A percentile compares a stretch with the other conserved stretches of the same genome.
Evolutionary conservation across 148 eudicot genomes (phyloP).

Genomic region (Amaranthus hypochondriacus): DNA sequence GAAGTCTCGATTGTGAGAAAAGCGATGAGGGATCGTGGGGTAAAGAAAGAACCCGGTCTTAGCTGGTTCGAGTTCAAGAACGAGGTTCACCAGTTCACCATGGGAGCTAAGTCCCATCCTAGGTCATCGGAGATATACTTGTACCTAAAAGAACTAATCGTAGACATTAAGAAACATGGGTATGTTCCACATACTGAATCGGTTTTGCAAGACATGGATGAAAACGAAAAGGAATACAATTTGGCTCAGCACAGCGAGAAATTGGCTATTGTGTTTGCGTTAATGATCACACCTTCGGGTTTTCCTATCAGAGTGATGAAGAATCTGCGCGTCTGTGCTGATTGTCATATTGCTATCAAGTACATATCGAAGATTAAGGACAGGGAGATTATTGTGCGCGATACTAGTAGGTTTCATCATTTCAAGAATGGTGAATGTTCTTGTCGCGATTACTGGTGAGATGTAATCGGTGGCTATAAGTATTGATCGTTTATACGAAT

Average conservation of each 20-base stretch:
- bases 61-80: conserved; percentile 85
- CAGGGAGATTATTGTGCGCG: conserved; percentile 72
- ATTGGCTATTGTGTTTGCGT: conserved; percentile 72
- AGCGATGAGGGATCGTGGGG: conserved; percentile 56
- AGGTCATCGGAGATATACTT: conserved; percentile 43
- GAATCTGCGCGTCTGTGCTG: conserved; percentile 70
- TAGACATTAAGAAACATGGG: conserved; percentile 55
- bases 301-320: conserved; percentile 79
- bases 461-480: not conserved
- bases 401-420: conserved; percentile 44
- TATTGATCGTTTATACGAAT: not conserved
- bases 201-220: conserved; percentile 72
- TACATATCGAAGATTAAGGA: conserved; percentile 55
- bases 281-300: conserved; percentile 67
- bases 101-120: conserved; percentile 66
- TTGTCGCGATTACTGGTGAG: conserved; percentile 72
- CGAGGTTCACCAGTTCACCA: conserved; percentile 57
- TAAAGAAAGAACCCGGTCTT: conserved; percentile 76
- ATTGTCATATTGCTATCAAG: conserved; percentile 77
- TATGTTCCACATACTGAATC: conserved; percentile 61
- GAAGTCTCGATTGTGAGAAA: conserved; percentile 63
- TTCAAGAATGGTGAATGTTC: conserved; percentile 74
- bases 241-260: conserved; percentile 76
- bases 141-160: conserved; percentile 55
- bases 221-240: conserved; percentile 62